Conservation (phyloP, 257 asterid species). For the Solanum boliviense region DNA sequence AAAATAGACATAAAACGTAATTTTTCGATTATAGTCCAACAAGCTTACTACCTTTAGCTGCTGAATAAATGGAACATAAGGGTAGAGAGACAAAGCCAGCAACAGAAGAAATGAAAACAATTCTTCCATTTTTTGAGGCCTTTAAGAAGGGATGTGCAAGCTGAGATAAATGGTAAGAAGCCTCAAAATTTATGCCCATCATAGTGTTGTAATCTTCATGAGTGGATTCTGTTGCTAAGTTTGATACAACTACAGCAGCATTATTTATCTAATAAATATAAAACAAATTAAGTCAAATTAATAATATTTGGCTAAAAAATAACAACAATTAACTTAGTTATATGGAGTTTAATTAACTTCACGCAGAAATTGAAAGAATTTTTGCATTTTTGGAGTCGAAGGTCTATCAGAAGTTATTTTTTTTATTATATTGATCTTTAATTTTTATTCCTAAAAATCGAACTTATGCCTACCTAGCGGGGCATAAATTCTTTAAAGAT, state of each 20-base stretch:
- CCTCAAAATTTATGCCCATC: constrained; percentile 12
- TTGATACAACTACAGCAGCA: constrained; percentile 7
- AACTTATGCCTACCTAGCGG: too few species aligned
- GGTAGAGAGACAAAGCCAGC: constrained; percentile 12
- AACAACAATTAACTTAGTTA: too few species aligned
- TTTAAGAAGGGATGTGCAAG: constrained; percentile 19
- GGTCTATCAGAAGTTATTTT: not conserved
- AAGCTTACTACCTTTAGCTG: constrained; percentile 11
- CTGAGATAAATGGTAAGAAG: constrained; percentile 18
- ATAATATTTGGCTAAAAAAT: not conserved
- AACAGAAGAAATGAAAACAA: constrained; percentile 22
- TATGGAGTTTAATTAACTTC: too few species aligned
- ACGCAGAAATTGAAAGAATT: not conserved
- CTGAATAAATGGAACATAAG: constrained; percentile 9
- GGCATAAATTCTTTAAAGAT: not conserved
- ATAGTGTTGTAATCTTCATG: constrained; percentile 10
- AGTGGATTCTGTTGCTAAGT: constrained; percentile 2
- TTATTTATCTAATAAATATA: constrained; percentile 11
- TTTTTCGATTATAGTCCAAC: not conserved
- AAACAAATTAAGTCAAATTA: not conserved
- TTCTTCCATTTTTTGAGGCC: constrained; percentile 12
- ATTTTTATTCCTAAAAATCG: too few species aligned
- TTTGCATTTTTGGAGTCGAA: not conserved
- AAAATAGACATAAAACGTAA: not conserved
- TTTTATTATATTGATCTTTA: too few species aligned